Base-by-base conservation (phyloP, 345 rosid species). In the Eutrema heterophyllum region DNA sequence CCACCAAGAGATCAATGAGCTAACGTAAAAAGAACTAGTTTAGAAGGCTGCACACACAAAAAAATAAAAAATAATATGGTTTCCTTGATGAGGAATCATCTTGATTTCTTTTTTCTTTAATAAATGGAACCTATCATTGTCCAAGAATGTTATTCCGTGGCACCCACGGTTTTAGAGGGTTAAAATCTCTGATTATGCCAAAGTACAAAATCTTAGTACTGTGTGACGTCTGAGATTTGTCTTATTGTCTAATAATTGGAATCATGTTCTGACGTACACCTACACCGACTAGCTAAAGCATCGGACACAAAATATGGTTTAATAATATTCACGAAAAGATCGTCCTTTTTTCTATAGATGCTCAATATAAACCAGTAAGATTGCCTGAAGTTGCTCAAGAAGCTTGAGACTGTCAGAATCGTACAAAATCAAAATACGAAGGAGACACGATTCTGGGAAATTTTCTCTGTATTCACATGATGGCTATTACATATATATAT, bases 221-320 rank as follows among this genome's bases (percentile, higher is more conserved):
- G 5, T 64, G 14, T 77, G 26, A 39, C 32, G 12, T 71, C 32
- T 65, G 35, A 77, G 39, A 40, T 64, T 64, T 71, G 72, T 77
- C 50, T 57, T 64, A 55, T 55, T 70, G 11, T 56, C 61, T 63
- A 56, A 53, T 69, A 24, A 71, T 38, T 26, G 35, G 80, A 71
- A 77, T 77, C 80, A 56, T 71, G 80, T 77, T 77, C 72, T 43
- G 44, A 64, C 72, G 64, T 71, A 77, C 80, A 41, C 63, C 68
- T 77, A 65, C 68, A 52, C 14, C 51, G 33, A 60, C 24, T 71
- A 71, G 63, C 56, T 65, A 64, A 65, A 48, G 63, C 56, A 57
- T 26, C 54, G 24, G 40, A 55, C 53, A 48, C n/a, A 32, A 64
- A 21, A 21, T 21, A 21, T 21, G 24, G 24, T 21, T 21, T 21